These are phyloP conservation scores for Monosporascus sp. DNA, from an alignment of 2,329 filamentous ascomycete genomes.

Conservation along the genomic window DNA sequence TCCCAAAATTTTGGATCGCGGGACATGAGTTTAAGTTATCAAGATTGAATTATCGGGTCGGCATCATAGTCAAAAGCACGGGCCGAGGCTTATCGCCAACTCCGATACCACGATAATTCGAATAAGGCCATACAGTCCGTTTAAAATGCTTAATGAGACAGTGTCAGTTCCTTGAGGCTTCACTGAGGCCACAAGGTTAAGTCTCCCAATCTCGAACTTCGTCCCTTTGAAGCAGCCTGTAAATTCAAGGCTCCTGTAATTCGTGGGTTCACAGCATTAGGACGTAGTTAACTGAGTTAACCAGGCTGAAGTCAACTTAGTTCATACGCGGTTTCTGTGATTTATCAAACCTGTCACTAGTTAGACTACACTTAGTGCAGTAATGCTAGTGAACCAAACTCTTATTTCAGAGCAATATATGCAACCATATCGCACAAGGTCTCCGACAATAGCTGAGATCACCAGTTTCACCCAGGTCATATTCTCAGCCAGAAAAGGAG, in stretches of 20 bases:
- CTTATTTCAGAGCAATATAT: not conserved
- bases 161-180: too few relatives aligned
- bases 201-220: too few relatives aligned
- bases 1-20: not conserved
- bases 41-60: not conserved
- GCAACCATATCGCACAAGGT: not conserved
- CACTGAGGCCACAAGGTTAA: too few relatives aligned
- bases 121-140: too few relatives aligned
- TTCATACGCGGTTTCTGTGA: not conserved
- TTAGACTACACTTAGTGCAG: not conserved
- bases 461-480: conserved; percentile 1
- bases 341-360: not conserved
- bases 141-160: too few relatives aligned
- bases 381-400: not conserved
- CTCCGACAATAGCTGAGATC: conserved; percentile 1
- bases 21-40: not conserved
- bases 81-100: not conserved
- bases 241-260: too few relatives aligned
- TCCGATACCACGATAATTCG: not conserved
- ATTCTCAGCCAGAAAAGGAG: conserved; percentile 4
- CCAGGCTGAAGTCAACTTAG: too few relatives aligned
- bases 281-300: too few relatives aligned
- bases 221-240: too few relatives aligned
- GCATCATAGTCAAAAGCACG: not conserved
- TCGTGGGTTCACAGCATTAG: too few relatives aligned